Conservation (phyloP, 306 rosid species). For the Cucurbita maxima region DNA sequence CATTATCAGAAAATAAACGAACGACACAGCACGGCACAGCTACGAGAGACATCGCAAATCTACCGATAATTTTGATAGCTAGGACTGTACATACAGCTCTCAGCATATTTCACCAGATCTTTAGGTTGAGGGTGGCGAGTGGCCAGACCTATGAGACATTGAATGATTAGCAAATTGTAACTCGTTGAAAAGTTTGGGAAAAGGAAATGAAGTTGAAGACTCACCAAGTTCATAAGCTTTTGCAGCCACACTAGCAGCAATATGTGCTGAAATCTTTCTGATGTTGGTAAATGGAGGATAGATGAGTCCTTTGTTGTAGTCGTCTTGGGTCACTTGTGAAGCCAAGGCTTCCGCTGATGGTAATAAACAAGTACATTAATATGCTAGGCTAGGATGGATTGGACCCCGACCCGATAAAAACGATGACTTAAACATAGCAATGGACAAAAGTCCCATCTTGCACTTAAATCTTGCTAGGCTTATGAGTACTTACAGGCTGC, state of each 20-base stretch:
- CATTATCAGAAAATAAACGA: background rate
- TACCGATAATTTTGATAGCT: constrained; percentile 55
- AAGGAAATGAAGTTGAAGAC: constrained; percentile 7
- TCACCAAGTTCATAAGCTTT: constrained; percentile 84
- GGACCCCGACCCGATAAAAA: background rate
- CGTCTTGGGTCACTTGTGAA: constrained; percentile 47
- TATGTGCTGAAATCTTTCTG: constrained; percentile 84
- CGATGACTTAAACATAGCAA: background rate
- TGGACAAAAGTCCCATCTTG: background rate
- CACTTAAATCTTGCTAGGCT: background rate
- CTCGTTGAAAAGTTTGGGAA: background rate
- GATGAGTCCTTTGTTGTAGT: constrained; percentile 71
- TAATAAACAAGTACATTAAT: constrained; percentile 7
- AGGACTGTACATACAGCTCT: constrained; percentile 88
- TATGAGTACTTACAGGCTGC: constrained; percentile 73
- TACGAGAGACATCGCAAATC: background rate
- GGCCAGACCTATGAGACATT: constrained; percentile 56
- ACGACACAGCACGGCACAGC: background rate
- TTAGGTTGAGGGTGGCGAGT: constrained; percentile 77
- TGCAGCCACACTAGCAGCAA: constrained; percentile 82
- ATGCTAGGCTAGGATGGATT: background rate
- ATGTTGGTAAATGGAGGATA: constrained; percentile 79
- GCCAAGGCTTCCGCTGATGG: constrained; percentile 90
- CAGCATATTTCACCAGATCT: constrained; percentile 68
- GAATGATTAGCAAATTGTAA: background rate